These are phyloP conservation scores for Neofusicoccum parvum DNA, from an alignment of 2,329 filamentous ascomycete species.

Conservation along the genomic window DNA sequence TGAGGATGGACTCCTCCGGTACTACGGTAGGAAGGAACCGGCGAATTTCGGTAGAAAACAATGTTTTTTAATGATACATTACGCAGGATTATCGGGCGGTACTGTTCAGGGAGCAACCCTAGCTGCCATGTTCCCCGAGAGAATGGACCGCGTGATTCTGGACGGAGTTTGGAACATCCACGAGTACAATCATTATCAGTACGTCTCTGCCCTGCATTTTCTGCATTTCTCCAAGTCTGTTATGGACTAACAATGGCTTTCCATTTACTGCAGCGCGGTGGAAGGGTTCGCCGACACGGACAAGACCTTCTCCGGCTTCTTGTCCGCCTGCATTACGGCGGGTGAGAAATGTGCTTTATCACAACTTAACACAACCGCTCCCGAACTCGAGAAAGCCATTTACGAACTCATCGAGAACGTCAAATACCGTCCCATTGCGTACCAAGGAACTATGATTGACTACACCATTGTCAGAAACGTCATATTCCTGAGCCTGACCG, in stretches of 20 bases:
- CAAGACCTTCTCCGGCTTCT: background rate
- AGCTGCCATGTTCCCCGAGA: conserved; percentile 48
- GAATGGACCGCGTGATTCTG: conserved; percentile 45
- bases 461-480: background rate
- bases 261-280: background rate
- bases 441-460: background rate
- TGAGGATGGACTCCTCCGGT: conserved; percentile 41
- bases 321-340: background rate
- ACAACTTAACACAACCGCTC: background rate
- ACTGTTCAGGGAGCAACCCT: conserved; percentile 51
- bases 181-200: conserved; percentile 49
- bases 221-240: background rate
- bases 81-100: conserved; percentile 46
- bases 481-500: background rate
- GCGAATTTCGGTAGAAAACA: background rate
- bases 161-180: conserved; percentile 45
- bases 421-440: background rate
- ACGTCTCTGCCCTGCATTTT: conserved; percentile 5
- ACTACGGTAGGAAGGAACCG: background rate
- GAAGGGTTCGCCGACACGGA: background rate
- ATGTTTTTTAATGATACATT: conserved; percentile 36
- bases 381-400: background rate
- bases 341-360: background rate
- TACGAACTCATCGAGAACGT: background rate
- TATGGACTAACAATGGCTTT: background rate